Percentiles rank a stretch among this genome's conserved stretches.
Conservation (phyloP, 1,139 yeast species). For the Sugiyamaella grinbergsii region DNA sequence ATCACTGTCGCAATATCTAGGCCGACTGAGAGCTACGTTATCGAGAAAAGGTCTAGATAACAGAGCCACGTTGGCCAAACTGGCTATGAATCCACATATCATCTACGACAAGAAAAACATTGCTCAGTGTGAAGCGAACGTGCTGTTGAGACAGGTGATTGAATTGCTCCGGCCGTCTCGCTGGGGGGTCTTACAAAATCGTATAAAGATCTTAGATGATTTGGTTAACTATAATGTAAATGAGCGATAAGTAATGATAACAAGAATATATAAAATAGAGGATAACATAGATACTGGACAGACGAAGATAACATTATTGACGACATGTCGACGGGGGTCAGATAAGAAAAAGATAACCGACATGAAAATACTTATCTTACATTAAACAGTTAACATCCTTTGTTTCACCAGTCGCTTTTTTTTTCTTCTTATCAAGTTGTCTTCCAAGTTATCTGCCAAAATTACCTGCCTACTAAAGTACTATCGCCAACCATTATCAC, state of each 20-base stretch:
- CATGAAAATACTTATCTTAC: no score
- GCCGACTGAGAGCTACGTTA: conserved; percentile 26
- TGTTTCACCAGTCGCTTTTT: no score
- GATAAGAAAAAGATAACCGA: no score
- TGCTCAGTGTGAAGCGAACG: conserved; percentile 31
- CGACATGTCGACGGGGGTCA: conserved; percentile 2
- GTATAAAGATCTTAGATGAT: conserved; percentile 14
- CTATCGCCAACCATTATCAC: no score
- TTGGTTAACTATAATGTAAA: conserved; percentile 13
- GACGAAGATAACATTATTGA: background rate
- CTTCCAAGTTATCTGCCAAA: no score
- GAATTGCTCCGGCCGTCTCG: conserved; percentile 28
- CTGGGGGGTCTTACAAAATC: conserved; percentile 32
- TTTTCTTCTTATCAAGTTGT: no score
- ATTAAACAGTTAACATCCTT: no score
- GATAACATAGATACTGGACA: background rate
- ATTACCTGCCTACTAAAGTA: no score
- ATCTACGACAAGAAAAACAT: conserved; percentile 19
- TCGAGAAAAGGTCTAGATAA: conserved; percentile 23
- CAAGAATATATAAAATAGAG: background rate
- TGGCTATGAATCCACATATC: conserved; percentile 11
- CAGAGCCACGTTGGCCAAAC: conserved; percentile 8
- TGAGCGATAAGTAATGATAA: background rate
- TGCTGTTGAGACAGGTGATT: conserved; percentile 28
- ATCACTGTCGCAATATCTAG: conserved; percentile 25